Evolutionary conservation across 805 yeast genomes (phyloP), one percentile per base, ranked within the genome.

Genomic region (Metschnikowia similis): DNA sequence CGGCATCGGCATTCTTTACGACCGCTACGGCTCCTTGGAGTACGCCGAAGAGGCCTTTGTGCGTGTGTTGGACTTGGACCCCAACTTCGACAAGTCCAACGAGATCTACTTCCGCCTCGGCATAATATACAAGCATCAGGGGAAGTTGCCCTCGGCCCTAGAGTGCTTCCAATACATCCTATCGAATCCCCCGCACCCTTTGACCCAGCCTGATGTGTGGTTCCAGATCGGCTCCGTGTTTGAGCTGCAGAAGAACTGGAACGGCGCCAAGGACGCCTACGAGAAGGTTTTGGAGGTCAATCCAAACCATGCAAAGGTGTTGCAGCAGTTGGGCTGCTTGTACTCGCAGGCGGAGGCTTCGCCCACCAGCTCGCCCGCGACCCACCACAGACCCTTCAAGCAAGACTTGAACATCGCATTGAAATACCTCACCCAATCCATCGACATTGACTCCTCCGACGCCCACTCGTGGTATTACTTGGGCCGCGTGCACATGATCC

Each of bases 31-130:
- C 28, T 87, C 96, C 5, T 72, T 92, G 56, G 98, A 92, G 70
- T 94, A 92, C 62, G 99, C 99, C 3, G 99, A 94, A 67, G 99
- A 94, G 69, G 98, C 99, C 4, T 92, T 94, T 71, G 95, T 95
- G 38, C 83, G 96, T 60, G 99, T 94, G 10, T 75, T 94, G 66
- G 97, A 91, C 66, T 81, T 94, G 76, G 98, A 94, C 69, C 96
- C 97, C 43, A 84, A 89, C 64, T 92, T 94, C 61, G 98, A 94
- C 62, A 94, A 94, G 72, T 92, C 96, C 27, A 87, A 89, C 63
- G 99, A 94, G 66, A 95, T 94, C 56, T 94, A 94, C 67, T 94
- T 94, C 80, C 78, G 99, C 52, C 77, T 94, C 59, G 99, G 99
- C 10, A 91, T 94, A 66, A 92, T 94, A 46, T 94, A 94, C 74